A percentile compares a stretch with the other conserved stretches of the same genome.
Evolutionary conservation across 371 early-diverging fungal genomes (phyloP).

Genomic region (Apophysomyces ossiformis): DNA sequence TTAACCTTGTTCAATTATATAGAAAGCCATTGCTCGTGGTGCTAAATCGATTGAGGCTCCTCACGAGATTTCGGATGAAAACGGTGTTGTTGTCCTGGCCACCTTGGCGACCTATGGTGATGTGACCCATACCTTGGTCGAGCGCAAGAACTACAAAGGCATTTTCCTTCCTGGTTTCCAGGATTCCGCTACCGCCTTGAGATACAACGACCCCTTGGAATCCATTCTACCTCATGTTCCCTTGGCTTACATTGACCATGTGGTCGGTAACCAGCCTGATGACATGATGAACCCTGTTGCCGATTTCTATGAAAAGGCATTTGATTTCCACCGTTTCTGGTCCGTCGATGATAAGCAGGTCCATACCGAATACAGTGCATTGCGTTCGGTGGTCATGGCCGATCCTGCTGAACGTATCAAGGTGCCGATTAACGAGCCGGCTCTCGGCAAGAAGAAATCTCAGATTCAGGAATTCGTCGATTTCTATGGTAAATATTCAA

Average conservation of each 20-base stretch:
- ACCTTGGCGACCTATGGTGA: constrained; percentile 94
- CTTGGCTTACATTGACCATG: constrained; percentile 86
- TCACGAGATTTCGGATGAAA: constrained; percentile 77
- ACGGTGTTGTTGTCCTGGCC: constrained; percentile 91
- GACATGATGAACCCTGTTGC: constrained; percentile 86
- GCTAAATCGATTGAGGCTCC: constrained; percentile 88
- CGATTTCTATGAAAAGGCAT: constrained; percentile 82
- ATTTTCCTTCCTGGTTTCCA: constrained; percentile 87
- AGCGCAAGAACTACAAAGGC: constrained; percentile 86
- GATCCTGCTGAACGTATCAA: constrained; percentile 91
- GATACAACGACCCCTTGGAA: constrained; percentile 71
- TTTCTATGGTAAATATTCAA: constrained; percentile 71
- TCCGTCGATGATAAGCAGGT: constrained; percentile 97
- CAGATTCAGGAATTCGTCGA: constrained; percentile 98
- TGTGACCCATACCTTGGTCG: constrained; percentile 92
- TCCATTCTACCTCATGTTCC: constrained; percentile 57
- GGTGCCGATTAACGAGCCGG: constrained; percentile 98
- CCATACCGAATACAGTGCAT: constrained; percentile 93
- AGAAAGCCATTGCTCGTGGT: constrained; percentile 86
- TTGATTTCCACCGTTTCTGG: constrained; percentile 98
- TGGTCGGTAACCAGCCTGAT: constrained; percentile 96
- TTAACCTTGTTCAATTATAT: constrained; percentile 7
- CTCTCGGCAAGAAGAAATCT: constrained; percentile 90
- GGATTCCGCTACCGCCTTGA: constrained; percentile 36
- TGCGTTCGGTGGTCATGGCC: constrained; percentile 96